Base-by-base conservation (phyloP, 2,329 filamentous ascomycete genomes). In the Ustilaginoidea virens region DNA sequence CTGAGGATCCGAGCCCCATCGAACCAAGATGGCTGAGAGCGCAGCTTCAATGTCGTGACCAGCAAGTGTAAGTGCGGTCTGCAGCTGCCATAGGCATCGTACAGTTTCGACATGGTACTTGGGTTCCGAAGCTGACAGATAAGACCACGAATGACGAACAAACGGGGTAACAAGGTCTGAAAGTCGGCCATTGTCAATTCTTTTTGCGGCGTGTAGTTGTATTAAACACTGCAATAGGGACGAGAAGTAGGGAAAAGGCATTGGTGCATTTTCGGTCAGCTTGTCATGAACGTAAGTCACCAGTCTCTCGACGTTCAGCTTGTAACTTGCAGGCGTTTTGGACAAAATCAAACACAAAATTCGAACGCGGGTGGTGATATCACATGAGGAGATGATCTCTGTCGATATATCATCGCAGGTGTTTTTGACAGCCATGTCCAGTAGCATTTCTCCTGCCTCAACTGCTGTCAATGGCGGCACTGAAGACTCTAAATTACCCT, bases 81-180 rank as follows among this genome's bases (percentile, higher is more conserved):
- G 85, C 29, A 98, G 58, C 39, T 83, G 74, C 81, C 90, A 92
- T 22, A 98, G 58, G 40, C 74, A 78, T 33, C 80, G 74, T 7
- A 92, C 81, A 12, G 85, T 77, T 55, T 98, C 92, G 18, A 98
- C 86, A 45, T 96, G 90, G 40, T 87, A 92, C 46, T 93, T 93
- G 0, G 86, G 85, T 36, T 77, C 75, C 9, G 74, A 65, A n/a
- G 81, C 76, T 1, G 83, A 80, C 22, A 98, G 56, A 43, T 81
- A 83, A 5, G 59, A 52, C 90, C 90, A 98, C 0, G 87, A 65
- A 32, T 76, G 68, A 2, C 61, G 61, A 11, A 90, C 74, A 14
- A 96, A 56, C 17, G 69, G 63, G 13, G 71, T 63, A 5, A 87
- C 68, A 7, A 92, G 55, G 31, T 58, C 63, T 31, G 63, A 76